Evolutionary conservation across 495 filamentous ascomycete genomes (phyloP).

Genomic region (Penicillium goetzii): DNA sequence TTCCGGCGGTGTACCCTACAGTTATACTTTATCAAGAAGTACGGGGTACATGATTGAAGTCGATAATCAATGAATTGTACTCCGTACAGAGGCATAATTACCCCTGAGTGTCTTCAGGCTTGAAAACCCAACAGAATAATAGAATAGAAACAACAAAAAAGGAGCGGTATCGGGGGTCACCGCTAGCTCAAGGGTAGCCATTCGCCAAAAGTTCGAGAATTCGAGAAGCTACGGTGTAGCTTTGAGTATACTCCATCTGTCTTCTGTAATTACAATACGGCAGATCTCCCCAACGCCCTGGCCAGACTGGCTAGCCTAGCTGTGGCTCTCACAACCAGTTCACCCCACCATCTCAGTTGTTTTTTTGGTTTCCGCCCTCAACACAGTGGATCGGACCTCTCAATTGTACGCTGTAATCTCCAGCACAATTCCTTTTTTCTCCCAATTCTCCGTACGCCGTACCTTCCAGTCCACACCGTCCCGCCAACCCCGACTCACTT

Average conservation of each 20-base stretch:
- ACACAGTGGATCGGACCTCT: conserved; percentile 31
- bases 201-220: background rate
- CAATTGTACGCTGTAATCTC: conserved; percentile 44
- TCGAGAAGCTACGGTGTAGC: conserved; percentile 13
- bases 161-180: conserved; percentile 1
- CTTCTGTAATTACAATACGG: conserved; percentile 6
- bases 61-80: background rate
- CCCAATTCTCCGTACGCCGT: conserved; percentile 24
- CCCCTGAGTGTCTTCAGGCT: background rate
- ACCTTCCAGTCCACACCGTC: conserved; percentile 24
- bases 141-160: conserved; percentile 10
- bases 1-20: conserved; percentile 11
- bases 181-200: background rate
- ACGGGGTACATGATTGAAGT: background rate
- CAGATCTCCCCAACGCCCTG: conserved; percentile 17
- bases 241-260: conserved; percentile 7
- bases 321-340: background rate
- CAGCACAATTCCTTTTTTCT: conserved; percentile 35
- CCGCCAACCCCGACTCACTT: conserved; percentile 13
- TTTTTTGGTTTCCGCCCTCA: conserved; percentile 22
- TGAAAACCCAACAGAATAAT: conserved; percentile 8
- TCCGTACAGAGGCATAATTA: background rate
- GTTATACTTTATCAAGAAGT: background rate
- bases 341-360: conserved; percentile 13
- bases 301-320: too few relatives aligned